Conservation (phyloP, 306 rosid species). For the Corylus heterophylla region DNA sequence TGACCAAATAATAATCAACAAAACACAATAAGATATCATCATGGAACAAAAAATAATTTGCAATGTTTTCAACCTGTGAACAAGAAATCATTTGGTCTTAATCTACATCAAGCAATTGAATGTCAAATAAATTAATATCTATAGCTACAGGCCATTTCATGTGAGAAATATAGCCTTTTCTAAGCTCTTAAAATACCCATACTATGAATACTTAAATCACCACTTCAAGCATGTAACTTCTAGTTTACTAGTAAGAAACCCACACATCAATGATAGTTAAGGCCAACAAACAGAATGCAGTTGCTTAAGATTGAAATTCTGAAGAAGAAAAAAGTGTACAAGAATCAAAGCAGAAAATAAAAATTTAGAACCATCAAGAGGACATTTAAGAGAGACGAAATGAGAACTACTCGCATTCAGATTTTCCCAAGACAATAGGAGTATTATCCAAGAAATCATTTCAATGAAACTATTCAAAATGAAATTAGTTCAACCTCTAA, state of each 20-base stretch:
- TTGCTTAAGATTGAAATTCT: background rate
- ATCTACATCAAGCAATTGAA: too few species aligned
- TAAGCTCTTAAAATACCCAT: background rate
- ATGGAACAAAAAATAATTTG: too few species aligned
- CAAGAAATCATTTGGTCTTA: too few species aligned
- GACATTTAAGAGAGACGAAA: too few species aligned
- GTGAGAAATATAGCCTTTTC: background rate
- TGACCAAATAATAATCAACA: too few species aligned
- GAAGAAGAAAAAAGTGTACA: background rate
- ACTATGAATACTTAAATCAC: background rate
- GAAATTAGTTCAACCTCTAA: too few species aligned
- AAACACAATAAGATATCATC: too few species aligned
- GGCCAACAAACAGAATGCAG: background rate
- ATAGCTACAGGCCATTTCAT: background rate
- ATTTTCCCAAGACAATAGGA: too few species aligned
- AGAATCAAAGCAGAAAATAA: too few species aligned
- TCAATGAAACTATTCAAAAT: background rate
- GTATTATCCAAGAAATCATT: background rate
- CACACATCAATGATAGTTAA: background rate
- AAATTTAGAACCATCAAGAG: too few species aligned
- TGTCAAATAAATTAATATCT: background rate
- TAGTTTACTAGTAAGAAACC: background rate
- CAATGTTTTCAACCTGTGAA: too few species aligned
- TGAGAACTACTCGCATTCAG: too few species aligned
- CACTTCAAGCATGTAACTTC: background rate